Conservation (phyloP, 306 rosid species). For the Arachis hypogaea region DNA sequence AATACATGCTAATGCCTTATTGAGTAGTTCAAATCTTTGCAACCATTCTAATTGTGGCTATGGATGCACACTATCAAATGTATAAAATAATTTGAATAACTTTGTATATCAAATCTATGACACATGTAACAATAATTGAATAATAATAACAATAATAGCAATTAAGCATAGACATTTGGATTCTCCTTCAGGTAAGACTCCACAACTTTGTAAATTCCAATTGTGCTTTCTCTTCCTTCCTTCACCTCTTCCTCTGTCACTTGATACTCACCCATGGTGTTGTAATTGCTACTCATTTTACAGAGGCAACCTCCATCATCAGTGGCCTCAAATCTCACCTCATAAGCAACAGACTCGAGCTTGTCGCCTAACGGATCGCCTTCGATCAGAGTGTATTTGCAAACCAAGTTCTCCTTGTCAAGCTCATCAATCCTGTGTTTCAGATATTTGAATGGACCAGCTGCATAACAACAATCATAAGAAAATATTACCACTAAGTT, state of each 20-base stretch:
- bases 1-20: constrained; percentile 22
- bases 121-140: constrained; percentile 15
- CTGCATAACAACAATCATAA: constrained; percentile 43
- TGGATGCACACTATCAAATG: constrained; percentile 14
- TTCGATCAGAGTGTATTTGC: constrained; percentile 71
- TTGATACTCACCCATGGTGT: constrained; percentile 50
- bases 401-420: constrained; percentile 57
- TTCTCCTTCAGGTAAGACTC: constrained; percentile 67
- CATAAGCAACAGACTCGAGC: constrained; percentile 65
- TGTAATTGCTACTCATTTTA: constrained; percentile 59
- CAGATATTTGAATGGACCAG: constrained; percentile 54
- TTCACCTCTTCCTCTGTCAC: constrained; percentile 61
- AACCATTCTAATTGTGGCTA: constrained; percentile 33
- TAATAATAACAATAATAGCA: not conserved
- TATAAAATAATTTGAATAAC: constrained; percentile 24
- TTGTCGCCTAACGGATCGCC: constrained; percentile 78
- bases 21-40: constrained; percentile 31
- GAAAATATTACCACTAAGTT: not conserved
- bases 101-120: constrained; percentile 30
- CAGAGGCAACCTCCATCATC: constrained; percentile 63
- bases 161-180: constrained; percentile 63
- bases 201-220: constrained; percentile 67
- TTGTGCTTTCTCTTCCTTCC: constrained; percentile 68
- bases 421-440: constrained; percentile 65
- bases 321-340: constrained; percentile 66